phyloP scores from a whole-genome alignment of 140 eudicot species.

The Senecio squalidus region DNA sequence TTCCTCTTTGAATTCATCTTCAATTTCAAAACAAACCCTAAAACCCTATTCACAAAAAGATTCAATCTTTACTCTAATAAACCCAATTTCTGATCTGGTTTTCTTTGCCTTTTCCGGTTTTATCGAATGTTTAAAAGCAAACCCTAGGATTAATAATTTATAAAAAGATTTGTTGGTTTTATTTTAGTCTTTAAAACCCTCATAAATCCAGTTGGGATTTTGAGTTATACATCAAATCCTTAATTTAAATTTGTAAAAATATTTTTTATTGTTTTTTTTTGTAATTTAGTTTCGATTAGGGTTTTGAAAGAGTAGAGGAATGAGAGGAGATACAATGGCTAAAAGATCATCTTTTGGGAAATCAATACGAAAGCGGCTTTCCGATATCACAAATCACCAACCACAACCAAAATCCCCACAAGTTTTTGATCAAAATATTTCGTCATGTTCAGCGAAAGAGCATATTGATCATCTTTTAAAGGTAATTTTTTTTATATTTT shows the following conservation, averaged over 20 bases:
- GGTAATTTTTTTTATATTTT: slow-evolving; percentile 19
- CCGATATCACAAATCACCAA: slow-evolving; percentile 64
- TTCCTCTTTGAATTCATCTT: neutral
- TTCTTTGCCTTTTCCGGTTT: too few species aligned
- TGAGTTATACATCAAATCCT: slow-evolving; percentile 3
- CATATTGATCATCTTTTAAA: slow-evolving; percentile 48
- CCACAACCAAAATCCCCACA: slow-evolving; percentile 46
- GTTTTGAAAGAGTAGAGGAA: slow-evolving; percentile 3
- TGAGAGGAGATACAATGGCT: slow-evolving; percentile 53
- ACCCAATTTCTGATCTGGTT: slow-evolving; percentile 7
- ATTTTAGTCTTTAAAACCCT: neutral
- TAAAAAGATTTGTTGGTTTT: slow-evolving; percentile 12
- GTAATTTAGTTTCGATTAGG: neutral
- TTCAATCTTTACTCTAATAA: neutral
- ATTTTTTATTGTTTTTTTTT: neutral
- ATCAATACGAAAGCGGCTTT: slow-evolving; percentile 52
- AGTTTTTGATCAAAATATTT: slow-evolving; percentile 18
- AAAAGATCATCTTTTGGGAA: slow-evolving; percentile 62
- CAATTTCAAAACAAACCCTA: slow-evolving; percentile 4
- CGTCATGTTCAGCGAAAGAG: slow-evolving; percentile 36
- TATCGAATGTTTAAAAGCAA: neutral
- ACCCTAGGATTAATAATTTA: neutral
- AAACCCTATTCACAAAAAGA: neutral
- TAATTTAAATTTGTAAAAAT: neutral
- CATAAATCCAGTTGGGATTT: slow-evolving; percentile 1